Evolutionary conservation across 1,284 basidiomycete genomes (phyloP).

Genomic region (Fomitiporia mediterranea): DNA sequence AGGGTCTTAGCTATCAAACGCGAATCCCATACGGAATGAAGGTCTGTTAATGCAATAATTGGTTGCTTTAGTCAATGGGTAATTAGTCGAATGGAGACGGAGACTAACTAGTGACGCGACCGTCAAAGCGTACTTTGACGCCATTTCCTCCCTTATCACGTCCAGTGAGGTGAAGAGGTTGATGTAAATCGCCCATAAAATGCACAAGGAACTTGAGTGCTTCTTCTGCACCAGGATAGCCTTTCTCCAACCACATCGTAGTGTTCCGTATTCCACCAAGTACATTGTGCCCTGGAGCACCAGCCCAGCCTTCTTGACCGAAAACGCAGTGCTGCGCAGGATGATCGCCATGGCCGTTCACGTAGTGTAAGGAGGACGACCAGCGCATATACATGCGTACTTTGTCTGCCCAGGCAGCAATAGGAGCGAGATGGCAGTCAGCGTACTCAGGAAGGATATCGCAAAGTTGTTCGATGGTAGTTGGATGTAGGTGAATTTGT

Average conservation of each 20-base stretch:
- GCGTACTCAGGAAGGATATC: constrained; percentile 55
- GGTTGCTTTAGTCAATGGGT: neutral
- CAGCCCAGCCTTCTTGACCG: constrained; percentile 79
- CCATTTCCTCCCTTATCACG: constrained; percentile 83
- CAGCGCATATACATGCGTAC: constrained; percentile 54
- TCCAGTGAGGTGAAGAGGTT: constrained; percentile 86
- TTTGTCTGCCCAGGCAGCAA: constrained; percentile 86
- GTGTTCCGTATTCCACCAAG: constrained; percentile 70
- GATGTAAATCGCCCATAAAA: constrained; percentile 87
- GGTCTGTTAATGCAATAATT: constrained; percentile 39
- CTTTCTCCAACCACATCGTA: constrained; percentile 23
- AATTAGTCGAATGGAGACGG: constrained; percentile 1
- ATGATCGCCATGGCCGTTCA: constrained; percentile 70
- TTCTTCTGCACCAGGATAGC: constrained; percentile 43
- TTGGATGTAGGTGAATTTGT: constrained; percentile 82
- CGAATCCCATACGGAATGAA: constrained; percentile 86
- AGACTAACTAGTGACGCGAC: constrained; percentile 57
- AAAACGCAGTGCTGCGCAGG: constrained; percentile 74
- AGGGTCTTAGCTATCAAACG: constrained; percentile 79
- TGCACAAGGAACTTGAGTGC: constrained; percentile 89
- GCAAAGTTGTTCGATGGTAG: constrained; percentile 67
- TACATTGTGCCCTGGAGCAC: constrained; percentile 63
- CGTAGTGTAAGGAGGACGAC: constrained; percentile 71
- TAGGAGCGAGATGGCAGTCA: constrained; percentile 71
- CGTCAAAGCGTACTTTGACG: constrained; percentile 66